Percentiles rank a stretch among this genome's conserved stretches.
Evolutionary conservation across 768 basidiomycete genomes (phyloP).

Genomic region (Collybia mongolica): DNA sequence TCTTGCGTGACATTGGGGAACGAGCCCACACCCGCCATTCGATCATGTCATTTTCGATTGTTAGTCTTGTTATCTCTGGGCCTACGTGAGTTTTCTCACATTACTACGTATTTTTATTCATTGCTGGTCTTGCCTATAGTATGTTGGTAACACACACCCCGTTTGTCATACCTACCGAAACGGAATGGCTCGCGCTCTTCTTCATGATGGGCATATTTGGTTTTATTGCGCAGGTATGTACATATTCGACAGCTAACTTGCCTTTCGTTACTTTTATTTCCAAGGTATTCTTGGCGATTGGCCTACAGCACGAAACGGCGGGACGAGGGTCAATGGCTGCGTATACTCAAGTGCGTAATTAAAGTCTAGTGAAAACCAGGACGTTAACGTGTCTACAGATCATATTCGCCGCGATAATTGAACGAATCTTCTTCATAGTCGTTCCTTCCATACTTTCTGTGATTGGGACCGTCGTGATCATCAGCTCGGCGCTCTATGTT

Average conservation of each 20-base stretch:
- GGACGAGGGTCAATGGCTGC: slow-evolving; percentile 8
- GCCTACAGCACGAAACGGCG: slow-evolving; percentile 6
- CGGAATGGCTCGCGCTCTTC: slow-evolving; percentile 42
- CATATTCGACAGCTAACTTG: too few relatives aligned
- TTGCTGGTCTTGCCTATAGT: slow-evolving; percentile 20
- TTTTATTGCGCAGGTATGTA: slow-evolving; percentile 43
- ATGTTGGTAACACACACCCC: slow-evolving; percentile 37
- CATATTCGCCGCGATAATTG: slow-evolving; percentile 63
- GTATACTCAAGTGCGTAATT: slow-evolving; percentile 4
- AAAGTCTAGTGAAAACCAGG: background rate
- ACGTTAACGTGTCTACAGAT: slow-evolving; percentile 34
- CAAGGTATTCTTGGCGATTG: slow-evolving; percentile 3
- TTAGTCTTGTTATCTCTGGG: slow-evolving; percentile 7
- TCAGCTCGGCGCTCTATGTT: slow-evolving; percentile 61
- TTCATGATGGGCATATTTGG: slow-evolving; percentile 49
- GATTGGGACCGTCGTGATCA: slow-evolving; percentile 63
- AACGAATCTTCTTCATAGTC: slow-evolving; percentile 63
- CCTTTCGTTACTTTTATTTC: too few relatives aligned
- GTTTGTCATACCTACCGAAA: slow-evolving; percentile 40
- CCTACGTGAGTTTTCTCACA: background rate
- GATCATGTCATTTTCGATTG: slow-evolving; percentile 32
- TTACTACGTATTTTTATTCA: background rate
- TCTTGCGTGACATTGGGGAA: slow-evolving; percentile 64
- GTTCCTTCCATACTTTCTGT: slow-evolving; percentile 58
- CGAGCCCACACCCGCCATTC: slow-evolving; percentile 73